Conservation (phyloP, 2,329 filamentous ascomycete genomes). For the Cladosporium sp. region DNA sequence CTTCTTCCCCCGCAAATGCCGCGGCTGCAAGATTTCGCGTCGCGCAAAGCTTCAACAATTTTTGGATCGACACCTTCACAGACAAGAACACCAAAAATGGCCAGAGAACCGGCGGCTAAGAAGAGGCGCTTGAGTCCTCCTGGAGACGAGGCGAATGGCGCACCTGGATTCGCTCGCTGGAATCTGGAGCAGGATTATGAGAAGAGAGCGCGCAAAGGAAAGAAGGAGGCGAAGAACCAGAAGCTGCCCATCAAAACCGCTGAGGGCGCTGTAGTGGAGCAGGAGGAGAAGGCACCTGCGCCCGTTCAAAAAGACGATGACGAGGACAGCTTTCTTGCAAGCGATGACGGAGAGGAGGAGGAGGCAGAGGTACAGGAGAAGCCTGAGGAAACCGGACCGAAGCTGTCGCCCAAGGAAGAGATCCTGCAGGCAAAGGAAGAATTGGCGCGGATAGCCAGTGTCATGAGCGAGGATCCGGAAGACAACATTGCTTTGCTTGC, state of each 20-base stretch:
- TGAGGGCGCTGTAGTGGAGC: constrained; percentile 58
- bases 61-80: neutral
- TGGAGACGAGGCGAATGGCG: constrained; percentile 23
- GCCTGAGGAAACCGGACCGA: constrained; percentile 41
- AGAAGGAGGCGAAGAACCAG: constrained; percentile 65
- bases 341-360: constrained; percentile 47
- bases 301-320: constrained; percentile 44
- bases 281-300: constrained; percentile 42
- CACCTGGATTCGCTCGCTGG: constrained; percentile 58
- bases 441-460: constrained; percentile 70
- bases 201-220: constrained; percentile 65
- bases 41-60: neutral
- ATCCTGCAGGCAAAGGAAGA: constrained; percentile 87
- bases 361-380: constrained; percentile 40
- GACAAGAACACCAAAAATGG: constrained; percentile 33
- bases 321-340: constrained; percentile 58
- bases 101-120: constrained; percentile 42
- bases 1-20: neutral
- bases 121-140: constrained; percentile 46
- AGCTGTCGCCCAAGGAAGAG: constrained; percentile 68
- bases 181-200: constrained; percentile 91
- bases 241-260: constrained; percentile 81
- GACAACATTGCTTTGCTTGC: constrained; percentile 79
- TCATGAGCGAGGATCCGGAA: constrained; percentile 87
- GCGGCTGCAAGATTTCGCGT: neutral